Evolutionary conservation across 2,329 filamentous ascomycete species (phyloP), one percentile per base, ranked within the genome.

Genomic region (Tolypocladium cylindrosporum): DNA sequence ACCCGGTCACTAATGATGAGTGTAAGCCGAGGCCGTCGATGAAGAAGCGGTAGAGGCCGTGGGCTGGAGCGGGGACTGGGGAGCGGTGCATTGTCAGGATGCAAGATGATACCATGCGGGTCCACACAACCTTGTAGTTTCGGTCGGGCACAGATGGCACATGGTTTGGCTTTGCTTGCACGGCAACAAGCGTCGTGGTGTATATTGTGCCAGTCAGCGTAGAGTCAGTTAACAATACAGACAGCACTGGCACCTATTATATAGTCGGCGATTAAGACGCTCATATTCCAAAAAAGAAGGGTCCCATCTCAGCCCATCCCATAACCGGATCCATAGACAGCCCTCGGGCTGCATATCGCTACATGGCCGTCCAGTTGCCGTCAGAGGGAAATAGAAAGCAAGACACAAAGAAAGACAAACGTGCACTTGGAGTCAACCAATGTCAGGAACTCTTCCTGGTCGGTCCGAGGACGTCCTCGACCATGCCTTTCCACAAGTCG

Each of bases 1-100:
- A 95, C 70, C 86, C 89, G 1, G 84, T 95, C 14, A 77, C 77
- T 61, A 72, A 73, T 43, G 82, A 85, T 57, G 82, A 85, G 69
- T 85, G 82, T 74, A 85, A 84, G 74, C 82, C 82, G 34, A 72
- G 82, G n/a, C 79, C 81, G 19, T 79, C 74, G 42, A 74, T 78
- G 53, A 84, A 84, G 79, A 84, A 84, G 76, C 76, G 80, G 70
- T 84, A 81, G 65, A 67, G 37, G 50, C 41, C 24, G 24, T 41
- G 36, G 34, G 19, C 13, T 27, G 52, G 31, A 16, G n/a, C 7
- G 10, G 51, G 37, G 54, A 53, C n/a, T 42, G 45, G 34, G 58
- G 10, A 37, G 19, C 19, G 5, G 16, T 1, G 31, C 10, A 9
- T 19, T 21, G 9, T 52, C 10, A 37, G 48, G 48, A 14, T 36